Evolutionary conservation across 805 yeast genomes (phyloP).

Genomic region (Ogataea paradorogensis): DNA sequence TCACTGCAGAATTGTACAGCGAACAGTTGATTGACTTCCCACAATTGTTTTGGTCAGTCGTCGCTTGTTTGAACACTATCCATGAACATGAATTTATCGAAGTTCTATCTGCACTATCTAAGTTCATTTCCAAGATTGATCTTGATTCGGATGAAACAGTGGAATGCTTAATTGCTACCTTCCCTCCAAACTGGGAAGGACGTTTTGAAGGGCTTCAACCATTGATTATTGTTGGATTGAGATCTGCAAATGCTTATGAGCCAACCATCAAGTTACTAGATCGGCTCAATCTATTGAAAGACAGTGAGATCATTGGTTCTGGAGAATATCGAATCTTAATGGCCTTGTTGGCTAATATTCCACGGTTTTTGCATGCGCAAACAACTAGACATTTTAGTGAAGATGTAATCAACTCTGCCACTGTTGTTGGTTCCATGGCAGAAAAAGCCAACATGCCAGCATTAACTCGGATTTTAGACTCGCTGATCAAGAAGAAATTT

Average conservation of each 20-base stretch:
- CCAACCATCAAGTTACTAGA: conserved; percentile 73
- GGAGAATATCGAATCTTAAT: conserved; percentile 66
- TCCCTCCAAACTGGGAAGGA: conserved; percentile 96
- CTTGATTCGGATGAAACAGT: conserved; percentile 83
- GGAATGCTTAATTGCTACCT: conserved; percentile 74
- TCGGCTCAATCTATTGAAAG: conserved; percentile 60
- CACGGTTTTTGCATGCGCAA: conserved; percentile 80
- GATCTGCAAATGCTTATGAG: conserved; percentile 79
- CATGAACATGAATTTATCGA: conserved; percentile 94
- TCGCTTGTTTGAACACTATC: conserved; percentile 84
- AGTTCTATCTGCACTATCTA: conserved; percentile 74
- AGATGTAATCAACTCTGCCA: conserved; percentile 53
- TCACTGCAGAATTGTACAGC: conserved; percentile 79
- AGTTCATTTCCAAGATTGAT: conserved; percentile 83
- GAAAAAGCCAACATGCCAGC: conserved; percentile 47
- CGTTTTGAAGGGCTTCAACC: conserved; percentile 85
- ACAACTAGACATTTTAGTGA: conserved; percentile 50
- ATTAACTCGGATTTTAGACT: conserved; percentile 68
- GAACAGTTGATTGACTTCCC: conserved; percentile 83
- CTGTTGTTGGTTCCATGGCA: conserved; percentile 60
- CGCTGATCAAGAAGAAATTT: conserved; percentile 75
- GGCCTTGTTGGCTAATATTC: conserved; percentile 75
- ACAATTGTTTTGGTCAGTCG: conserved; percentile 92
- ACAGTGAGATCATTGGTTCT: conserved; percentile 74
- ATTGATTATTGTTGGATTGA: conserved; percentile 73